Conservation (phyloP, 163 green algal genomes). For the Volvox carteri region DNA sequence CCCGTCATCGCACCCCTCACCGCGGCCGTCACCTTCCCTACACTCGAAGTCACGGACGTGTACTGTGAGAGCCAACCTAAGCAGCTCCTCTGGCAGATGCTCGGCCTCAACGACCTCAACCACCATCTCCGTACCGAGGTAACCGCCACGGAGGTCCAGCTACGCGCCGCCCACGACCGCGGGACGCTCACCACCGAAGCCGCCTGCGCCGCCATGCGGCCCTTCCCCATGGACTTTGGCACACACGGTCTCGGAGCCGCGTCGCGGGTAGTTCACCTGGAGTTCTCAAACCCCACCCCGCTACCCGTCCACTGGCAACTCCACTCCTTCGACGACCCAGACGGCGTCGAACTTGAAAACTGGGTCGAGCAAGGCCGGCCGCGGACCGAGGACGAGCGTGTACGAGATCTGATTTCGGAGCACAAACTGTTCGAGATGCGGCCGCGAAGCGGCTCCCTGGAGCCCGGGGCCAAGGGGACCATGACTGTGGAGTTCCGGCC, state of each 20-base stretch:
- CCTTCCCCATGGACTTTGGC: constrained; percentile 74
- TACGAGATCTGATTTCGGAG: constrained; percentile 74
- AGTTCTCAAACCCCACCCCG: constrained; percentile 72
- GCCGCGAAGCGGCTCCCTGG: constrained; percentile 62
- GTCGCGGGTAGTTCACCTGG: constrained; percentile 61
- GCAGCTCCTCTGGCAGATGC: constrained; percentile 69
- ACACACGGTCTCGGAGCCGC: constrained; percentile 50
- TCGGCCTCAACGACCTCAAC: constrained; percentile 72
- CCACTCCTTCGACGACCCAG: constrained; percentile 63
- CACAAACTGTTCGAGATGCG: constrained; percentile 72
- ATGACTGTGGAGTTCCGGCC: constrained; percentile 57
- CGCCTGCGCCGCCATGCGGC: constrained; percentile 62
- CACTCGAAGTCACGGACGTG: constrained; percentile 74
- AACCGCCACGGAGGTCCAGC: constrained; percentile 59
- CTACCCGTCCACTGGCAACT: constrained; percentile 76
- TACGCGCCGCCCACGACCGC: constrained; percentile 56
- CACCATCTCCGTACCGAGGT: constrained; percentile 65
- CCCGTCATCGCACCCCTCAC: constrained; percentile 54
- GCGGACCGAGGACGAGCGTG: constrained; percentile 58
- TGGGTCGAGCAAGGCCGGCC: constrained; percentile 80
- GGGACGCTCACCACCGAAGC: constrained; percentile 69
- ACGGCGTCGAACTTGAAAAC: constrained; percentile 78
- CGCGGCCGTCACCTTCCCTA: constrained; percentile 70
- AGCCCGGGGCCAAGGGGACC: constrained; percentile 41
- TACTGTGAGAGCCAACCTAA: constrained; percentile 70